These are phyloP conservation scores for Lactarius hatsudake DNA, from an alignment of 768 basidiomycete species.

Conservation along the genomic window DNA sequence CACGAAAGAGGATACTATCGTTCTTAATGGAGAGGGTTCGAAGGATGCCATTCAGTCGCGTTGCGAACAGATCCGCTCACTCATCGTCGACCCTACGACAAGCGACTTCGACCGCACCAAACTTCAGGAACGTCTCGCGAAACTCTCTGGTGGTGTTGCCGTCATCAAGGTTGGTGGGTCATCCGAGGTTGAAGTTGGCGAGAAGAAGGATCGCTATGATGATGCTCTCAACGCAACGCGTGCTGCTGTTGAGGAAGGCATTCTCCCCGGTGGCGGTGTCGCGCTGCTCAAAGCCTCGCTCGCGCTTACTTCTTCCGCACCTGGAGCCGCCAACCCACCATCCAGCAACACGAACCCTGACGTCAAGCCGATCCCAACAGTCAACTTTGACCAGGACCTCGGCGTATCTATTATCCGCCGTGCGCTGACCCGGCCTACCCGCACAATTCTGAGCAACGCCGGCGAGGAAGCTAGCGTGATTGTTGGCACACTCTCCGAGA, in stretches of 20 bases:
- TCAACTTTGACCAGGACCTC: conserved; percentile 97
- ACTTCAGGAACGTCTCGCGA: conserved; percentile 95
- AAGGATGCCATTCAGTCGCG: conserved; percentile 89
- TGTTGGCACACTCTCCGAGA: conserved; percentile 75
- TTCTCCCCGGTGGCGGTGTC: conserved; percentile 94
- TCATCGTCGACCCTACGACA: conserved; percentile 80
- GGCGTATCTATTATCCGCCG: conserved; percentile 91
- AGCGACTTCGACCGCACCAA: conserved; percentile 93
- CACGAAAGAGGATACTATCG: conserved; percentile 97
- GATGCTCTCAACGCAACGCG: conserved; percentile 98
- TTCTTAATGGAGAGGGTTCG: conserved; percentile 90
- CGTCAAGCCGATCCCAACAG: conserved; percentile 67
- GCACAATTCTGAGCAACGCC: conserved; percentile 89
- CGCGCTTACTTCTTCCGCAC: conserved; percentile 52
- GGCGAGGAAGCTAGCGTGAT: conserved; percentile 94
- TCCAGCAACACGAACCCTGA: conserved; percentile 41
- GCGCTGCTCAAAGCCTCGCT: conserved; percentile 86
- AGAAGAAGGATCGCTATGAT: conserved; percentile 99
- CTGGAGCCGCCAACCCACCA: conserved; percentile 28
- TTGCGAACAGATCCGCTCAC: conserved; percentile 90
- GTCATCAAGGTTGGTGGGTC: conserved; percentile 97
- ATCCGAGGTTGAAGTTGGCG: conserved; percentile 93
- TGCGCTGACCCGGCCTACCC: conserved; percentile 77
- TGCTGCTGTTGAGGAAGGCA: conserved; percentile 97
- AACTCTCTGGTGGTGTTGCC: conserved; percentile 93